These are phyloP conservation scores for Salmacisia buchloeana DNA, from an alignment of 1,284 basidiomycete species.

Conservation along the genomic window DNA sequence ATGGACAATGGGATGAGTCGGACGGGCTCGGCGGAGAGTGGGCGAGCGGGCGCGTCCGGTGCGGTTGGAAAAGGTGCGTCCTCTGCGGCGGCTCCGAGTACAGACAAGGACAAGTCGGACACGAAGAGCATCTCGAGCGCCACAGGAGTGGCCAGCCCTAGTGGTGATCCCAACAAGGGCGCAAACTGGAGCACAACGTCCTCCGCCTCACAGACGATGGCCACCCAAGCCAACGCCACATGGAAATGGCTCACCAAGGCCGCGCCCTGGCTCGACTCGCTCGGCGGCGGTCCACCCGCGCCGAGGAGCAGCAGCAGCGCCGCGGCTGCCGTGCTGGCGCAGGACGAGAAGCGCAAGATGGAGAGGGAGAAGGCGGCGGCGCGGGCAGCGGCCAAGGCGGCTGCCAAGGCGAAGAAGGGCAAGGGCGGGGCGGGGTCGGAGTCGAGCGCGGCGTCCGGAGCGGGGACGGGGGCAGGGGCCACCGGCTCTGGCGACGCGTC, in stretches of 20 bases:
- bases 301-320: constrained; percentile 6
- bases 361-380: constrained; percentile 5
- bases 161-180: background rate
- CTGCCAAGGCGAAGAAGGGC: constrained; percentile 1
- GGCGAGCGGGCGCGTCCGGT: background rate
- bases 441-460: background rate
- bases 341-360: constrained; percentile 4
- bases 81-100: background rate
- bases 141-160: no score
- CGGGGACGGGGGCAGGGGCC: background rate
- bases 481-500: background rate
- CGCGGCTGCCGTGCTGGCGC: background rate
- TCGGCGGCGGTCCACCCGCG: background rate
- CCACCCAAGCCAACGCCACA: background rate
- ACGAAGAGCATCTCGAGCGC: no score
- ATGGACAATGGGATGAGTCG: background rate
- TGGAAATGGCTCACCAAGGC: constrained; percentile 2
- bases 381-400: background rate
- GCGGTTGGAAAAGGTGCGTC: no score
- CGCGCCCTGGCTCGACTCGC: background rate
- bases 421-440: background rate
- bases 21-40: background rate
- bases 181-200: background rate
- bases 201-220: background rate
- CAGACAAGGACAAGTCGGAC: no score